phyloP scores from a whole-genome alignment of 768 basidiomycete genomes.

The Gymnopilus junonius region DNA sequence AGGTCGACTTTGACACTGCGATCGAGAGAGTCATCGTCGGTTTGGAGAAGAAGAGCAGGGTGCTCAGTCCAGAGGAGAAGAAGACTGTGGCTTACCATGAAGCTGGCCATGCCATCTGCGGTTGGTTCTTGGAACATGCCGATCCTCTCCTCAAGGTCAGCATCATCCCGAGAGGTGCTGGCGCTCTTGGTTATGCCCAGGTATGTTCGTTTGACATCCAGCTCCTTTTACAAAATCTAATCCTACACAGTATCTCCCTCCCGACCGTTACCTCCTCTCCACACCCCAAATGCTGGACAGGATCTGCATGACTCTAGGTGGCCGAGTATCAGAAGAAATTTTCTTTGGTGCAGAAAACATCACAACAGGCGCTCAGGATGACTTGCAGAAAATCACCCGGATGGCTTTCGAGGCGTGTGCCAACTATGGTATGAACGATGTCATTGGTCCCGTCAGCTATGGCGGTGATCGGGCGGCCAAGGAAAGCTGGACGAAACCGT shows the following conservation, averaged over 20 bases:
- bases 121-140: constrained; percentile 98
- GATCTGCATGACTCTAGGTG: constrained; percentile 98
- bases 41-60: constrained; percentile 92
- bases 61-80: constrained; percentile 95
- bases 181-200: constrained; percentile 96
- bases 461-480: constrained; percentile 84
- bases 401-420: constrained; percentile 97
- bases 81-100: constrained; percentile 99
- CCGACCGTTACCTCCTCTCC: constrained; percentile 94
- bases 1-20: constrained; percentile 92
- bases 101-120: constrained; percentile 97
- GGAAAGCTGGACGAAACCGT: constrained; percentile 95
- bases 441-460: constrained; percentile 96
- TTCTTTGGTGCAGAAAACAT: constrained; percentile 93
- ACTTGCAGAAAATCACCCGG: constrained; percentile 95
- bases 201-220: constrained; percentile 42
- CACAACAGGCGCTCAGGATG: constrained; percentile 98
- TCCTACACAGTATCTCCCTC: constrained; percentile 77
- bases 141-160: constrained; percentile 97
- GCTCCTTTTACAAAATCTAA: not conserved
- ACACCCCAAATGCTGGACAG: constrained; percentile 94
- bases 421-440: constrained; percentile 96
- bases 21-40: constrained; percentile 99
- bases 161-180: constrained; percentile 96
- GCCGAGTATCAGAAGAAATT: constrained; percentile 97